These are phyloP conservation scores for Gillenia trifoliata DNA, from an alignment of 306 rosid species.

Conservation along the genomic window DNA sequence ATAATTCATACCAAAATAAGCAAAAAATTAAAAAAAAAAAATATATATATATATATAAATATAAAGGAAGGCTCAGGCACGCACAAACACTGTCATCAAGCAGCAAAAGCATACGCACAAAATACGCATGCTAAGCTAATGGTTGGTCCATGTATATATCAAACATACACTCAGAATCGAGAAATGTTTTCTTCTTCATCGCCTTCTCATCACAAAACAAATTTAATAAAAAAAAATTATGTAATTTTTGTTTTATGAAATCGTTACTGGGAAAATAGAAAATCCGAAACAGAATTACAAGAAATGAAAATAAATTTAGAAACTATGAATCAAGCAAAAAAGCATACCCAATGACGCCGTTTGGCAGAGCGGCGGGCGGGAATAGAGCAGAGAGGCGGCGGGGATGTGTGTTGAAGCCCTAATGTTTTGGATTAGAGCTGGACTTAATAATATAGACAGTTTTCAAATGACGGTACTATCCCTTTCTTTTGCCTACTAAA, in stretches of 20 bases:
- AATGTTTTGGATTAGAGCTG: too few relatives aligned
- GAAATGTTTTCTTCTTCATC: constrained; percentile 56
- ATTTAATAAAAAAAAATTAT: neutral
- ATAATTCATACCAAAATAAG: neutral
- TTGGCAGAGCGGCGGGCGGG: too few relatives aligned
- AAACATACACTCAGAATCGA: constrained; percentile 47
- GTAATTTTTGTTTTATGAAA: neutral
- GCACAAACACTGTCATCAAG: constrained; percentile 65
- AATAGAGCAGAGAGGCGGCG: neutral
- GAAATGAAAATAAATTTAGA: too few relatives aligned
- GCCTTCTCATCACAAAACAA: constrained; percentile 20
- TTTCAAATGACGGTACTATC: constrained; percentile 10
- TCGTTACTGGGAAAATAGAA: neutral
- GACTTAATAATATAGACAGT: neutral
- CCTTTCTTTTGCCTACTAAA: neutral
- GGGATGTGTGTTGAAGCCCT: neutral
- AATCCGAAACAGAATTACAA: neutral
- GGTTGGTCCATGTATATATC: constrained; percentile 34
- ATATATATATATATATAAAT: too few relatives aligned
- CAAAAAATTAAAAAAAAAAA: neutral
- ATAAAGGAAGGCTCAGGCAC: constrained; percentile 60
- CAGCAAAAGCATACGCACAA: constrained; percentile 2
- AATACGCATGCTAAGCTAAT: neutral
- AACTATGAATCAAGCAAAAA: too few relatives aligned
- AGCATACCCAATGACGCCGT: too few relatives aligned